Conservation (phyloP, 106 monocot species). For the Dendrobium catenatum region DNA sequence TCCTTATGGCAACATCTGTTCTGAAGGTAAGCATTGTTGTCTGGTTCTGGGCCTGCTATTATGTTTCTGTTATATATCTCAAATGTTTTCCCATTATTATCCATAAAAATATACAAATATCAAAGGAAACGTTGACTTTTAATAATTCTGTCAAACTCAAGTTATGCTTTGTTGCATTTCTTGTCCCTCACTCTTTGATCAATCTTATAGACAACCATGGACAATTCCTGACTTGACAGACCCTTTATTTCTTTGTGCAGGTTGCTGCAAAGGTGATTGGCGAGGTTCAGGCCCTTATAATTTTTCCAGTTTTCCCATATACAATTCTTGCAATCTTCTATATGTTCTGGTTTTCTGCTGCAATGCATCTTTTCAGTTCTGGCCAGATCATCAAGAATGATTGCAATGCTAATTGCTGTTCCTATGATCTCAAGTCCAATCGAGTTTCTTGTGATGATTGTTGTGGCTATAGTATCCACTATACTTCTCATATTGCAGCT, state of each 20-base stretch:
- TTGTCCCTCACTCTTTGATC: not conserved
- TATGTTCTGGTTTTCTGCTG: slow-evolving; percentile 96
- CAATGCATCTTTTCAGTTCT: slow-evolving; percentile 91
- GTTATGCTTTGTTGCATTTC: not conserved
- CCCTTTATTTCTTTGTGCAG: slow-evolving; percentile 23
- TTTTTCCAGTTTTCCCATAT: slow-evolving; percentile 89
- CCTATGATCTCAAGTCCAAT: slow-evolving; percentile 79
- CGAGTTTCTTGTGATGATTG: slow-evolving; percentile 86
- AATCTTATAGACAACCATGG: not conserved
- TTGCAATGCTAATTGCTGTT: slow-evolving; percentile 86
- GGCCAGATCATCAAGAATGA: slow-evolving; percentile 76
- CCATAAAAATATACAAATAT: not conserved
- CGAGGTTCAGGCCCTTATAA: slow-evolving; percentile 95
- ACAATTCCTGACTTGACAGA: not conserved
- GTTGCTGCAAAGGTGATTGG: slow-evolving; percentile 98
- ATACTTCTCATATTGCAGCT: slow-evolving; percentile 79
- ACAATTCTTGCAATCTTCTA: slow-evolving; percentile 80
- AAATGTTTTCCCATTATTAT: not conserved
- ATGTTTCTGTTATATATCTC: not conserved
- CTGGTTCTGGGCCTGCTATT: not conserved
- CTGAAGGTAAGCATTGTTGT: slow-evolving; percentile 52
- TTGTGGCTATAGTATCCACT: slow-evolving; percentile 90
- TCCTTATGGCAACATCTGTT: slow-evolving; percentile 95
- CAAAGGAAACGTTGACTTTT: not conserved
- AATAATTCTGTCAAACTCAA: not conserved